Conservation (phyloP, 495 filamentous ascomycete genomes). For the Echria macrotheca region DNA sequence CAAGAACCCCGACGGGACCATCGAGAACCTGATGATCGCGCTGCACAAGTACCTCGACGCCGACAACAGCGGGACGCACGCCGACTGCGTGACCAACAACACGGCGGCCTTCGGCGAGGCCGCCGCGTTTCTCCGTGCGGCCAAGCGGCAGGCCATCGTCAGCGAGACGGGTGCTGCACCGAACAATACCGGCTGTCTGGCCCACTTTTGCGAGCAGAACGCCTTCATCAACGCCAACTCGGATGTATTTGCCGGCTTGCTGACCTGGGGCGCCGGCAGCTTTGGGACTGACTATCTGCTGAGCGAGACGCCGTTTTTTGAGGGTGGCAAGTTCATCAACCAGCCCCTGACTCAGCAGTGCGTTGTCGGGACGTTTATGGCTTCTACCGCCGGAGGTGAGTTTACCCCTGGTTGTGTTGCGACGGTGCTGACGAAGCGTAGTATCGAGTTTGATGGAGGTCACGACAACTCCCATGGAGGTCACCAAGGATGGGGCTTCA, state of each 20-base stretch:
- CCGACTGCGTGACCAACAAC: conserved; percentile 49
- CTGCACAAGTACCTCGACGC: conserved; percentile 50
- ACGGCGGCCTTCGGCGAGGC: conserved; percentile 44
- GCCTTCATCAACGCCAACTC: conserved; percentile 42
- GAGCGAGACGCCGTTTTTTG: conserved; percentile 38
- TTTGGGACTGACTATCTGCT: conserved; percentile 42
- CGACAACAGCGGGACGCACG: conserved; percentile 50
- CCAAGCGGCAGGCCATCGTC: conserved; percentile 47
- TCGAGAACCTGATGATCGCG: conserved; percentile 51
- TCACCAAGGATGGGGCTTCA: too few species aligned
- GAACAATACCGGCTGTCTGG: conserved; percentile 26
- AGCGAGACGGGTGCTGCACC: conserved; percentile 49
- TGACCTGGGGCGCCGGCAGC: conserved; percentile 45
- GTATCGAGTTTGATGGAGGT: too few species aligned
- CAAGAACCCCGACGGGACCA: conserved; percentile 50
- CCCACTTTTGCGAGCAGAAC: conserved; percentile 43
- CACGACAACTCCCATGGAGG: too few species aligned
- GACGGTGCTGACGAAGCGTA: background rate
- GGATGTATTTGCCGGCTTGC: conserved; percentile 48
- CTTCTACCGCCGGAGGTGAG: background rate
- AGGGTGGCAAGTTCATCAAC: conserved; percentile 34
- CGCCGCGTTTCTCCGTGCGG: conserved; percentile 41
- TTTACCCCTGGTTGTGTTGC: background rate
- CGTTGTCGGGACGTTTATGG: conserved; percentile 29
- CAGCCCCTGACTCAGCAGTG: conserved; percentile 37